These are phyloP conservation scores for Acanthamoeba rhysodes DNA, from an alignment of 208 protist genomes.

Conservation along the genomic window DNA sequence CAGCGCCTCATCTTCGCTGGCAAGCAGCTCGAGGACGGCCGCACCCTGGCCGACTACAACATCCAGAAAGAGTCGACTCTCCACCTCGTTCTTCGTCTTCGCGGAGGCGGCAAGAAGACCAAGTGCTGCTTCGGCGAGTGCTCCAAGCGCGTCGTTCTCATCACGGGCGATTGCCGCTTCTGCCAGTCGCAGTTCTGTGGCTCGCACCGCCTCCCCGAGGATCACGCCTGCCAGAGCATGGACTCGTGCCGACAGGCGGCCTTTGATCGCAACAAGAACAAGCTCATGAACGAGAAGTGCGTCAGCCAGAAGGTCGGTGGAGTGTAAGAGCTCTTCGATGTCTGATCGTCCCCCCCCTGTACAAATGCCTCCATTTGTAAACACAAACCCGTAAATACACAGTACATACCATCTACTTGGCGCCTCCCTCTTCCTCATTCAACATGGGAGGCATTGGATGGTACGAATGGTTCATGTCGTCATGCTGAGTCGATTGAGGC, in stretches of 20 bases:
- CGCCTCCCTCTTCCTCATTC: too few relatives aligned
- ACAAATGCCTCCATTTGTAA: slow-evolving; percentile 1
- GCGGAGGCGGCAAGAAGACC: slow-evolving; percentile 92
- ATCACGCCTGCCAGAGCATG: slow-evolving; percentile 85
- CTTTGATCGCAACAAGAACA: slow-evolving; percentile 81
- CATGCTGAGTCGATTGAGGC: slow-evolving; percentile 13
- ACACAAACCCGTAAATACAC: neutral
- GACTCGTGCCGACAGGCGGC: slow-evolving; percentile 78
- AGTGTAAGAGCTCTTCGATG: neutral
- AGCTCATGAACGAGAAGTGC: slow-evolving; percentile 83
- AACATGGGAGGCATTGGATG: too few relatives aligned
- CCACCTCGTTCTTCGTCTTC: slow-evolving; percentile 92
- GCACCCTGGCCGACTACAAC: slow-evolving; percentile 94
- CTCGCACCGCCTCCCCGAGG: slow-evolving; percentile 84
- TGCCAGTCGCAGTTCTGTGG: slow-evolving; percentile 82
- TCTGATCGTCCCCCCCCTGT: neutral
- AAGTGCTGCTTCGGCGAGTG: slow-evolving; percentile 85
- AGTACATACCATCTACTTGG: neutral
- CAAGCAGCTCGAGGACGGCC: slow-evolving; percentile 90
- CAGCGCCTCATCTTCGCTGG: slow-evolving; percentile 93
- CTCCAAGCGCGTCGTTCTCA: slow-evolving; percentile 73
- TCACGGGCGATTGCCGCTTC: slow-evolving; percentile 88
- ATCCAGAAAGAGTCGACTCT: slow-evolving; percentile 93
- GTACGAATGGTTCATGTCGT: too few relatives aligned
- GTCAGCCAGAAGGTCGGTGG: neutral